Evolutionary conservation across 305 asterid species (phyloP).

Genomic region (Fraxinus nigra): DNA sequence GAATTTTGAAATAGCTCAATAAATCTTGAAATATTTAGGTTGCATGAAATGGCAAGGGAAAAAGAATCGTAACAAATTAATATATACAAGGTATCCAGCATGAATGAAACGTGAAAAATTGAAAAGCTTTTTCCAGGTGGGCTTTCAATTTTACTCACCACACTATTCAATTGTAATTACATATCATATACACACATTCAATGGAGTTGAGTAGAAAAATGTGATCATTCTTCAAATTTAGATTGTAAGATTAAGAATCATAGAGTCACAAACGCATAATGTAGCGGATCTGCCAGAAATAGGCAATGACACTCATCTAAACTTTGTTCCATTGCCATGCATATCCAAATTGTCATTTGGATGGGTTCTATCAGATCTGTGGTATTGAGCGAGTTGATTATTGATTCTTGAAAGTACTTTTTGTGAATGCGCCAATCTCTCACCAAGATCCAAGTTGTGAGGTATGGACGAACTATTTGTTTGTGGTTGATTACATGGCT

Average conservation of each 20-base stretch:
- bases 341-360: constrained; percentile 21
- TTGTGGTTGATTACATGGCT: constrained; percentile 35
- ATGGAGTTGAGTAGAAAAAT: neutral
- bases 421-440: constrained; percentile 48
- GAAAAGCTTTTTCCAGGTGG: neutral
- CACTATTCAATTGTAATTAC: neutral
- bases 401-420: constrained; percentile 45
- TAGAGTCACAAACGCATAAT: neutral
- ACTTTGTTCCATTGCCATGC: constrained; percentile 29
- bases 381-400: constrained; percentile 41
- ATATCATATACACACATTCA: constrained; percentile 3
- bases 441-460: constrained; percentile 35
- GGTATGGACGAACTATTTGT: constrained; percentile 33
- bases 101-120: neutral
- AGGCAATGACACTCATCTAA: constrained; percentile 31
- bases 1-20: constrained; percentile 5
- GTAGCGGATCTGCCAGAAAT: neutral
- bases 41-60: constrained; percentile 20
- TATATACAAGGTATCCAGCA: neutral
- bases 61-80: neutral
- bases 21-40: constrained; percentile 28
- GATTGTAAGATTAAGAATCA: neutral
- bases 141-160: neutral
- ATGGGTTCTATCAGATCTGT: constrained; percentile 27
- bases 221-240: neutral